Base-by-base conservation (phyloP, 495 filamentous ascomycete genomes). In the Penicillium salamii region DNA sequence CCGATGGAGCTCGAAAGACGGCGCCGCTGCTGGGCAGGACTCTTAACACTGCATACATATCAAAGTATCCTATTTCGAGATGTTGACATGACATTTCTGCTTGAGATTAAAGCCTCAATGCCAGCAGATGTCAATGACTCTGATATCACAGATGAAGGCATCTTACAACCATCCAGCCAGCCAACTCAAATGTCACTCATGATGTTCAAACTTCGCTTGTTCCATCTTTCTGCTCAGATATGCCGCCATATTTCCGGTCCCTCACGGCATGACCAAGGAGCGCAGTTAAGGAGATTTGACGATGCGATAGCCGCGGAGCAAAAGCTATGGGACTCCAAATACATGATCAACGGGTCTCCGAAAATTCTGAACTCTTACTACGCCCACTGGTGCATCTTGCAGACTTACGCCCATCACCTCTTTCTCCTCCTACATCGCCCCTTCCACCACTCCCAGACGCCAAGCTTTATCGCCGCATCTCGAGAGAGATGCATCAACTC, bases 101-200 rank as follows among this genome's bases (percentile, higher is more conserved):
- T 55, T 9, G 26, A 49, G 2, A 47, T 50, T 6, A 50, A 53
- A 9, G 13, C 45, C 9, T 29, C 37, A 1, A 12, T 52, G 12
- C 58, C 58, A 1, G 55, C 55, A 0, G 39, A 57, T 29, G 54
- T 57, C 21, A 61, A 61, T 42, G 58, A 61, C 23, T 7, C 34
- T 19, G 50, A 58, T 31, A 62, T 62, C 14, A 42, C 34, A 9
- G 32, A 50, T 1, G 45, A 50, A 3, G 44, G 31, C 1, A 53
- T 55, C 8, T 21, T 18, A 2, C 40, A 37, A 3, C 34, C 58
- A 12, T 52, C 50, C 11, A 46, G 47, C 11, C 34, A 50, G 18
- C 51, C 52, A 1, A 62, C 58, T 0, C 58, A 62, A n/a, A 58
- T 62, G 58, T 55, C 58, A 0, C 39, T 62, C 1, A 58, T 58